phyloP scores from a whole-genome alignment of 257 asterid species.

The Penstemon barbatus region DNA sequence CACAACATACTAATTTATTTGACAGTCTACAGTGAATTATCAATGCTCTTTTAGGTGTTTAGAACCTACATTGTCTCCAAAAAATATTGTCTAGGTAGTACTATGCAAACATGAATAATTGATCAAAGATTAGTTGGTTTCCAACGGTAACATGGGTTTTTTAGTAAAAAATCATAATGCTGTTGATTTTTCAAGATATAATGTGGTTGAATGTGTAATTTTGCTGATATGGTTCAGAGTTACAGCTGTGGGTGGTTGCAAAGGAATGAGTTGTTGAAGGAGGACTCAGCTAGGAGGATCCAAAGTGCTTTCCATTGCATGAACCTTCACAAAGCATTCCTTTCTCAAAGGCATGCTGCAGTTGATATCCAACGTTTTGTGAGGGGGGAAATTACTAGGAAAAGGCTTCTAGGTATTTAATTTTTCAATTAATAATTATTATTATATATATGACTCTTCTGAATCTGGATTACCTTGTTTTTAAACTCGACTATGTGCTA shows the following conservation, averaged over 20 bases:
- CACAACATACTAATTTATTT: background rate
- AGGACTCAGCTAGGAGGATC: constrained; percentile 57
- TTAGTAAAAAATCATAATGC: background rate
- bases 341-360: constrained; percentile 51
- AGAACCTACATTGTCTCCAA: background rate
- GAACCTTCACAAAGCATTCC: constrained; percentile 43
- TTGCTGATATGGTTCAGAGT: constrained; percentile 47
- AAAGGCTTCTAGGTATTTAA: constrained; percentile 59
- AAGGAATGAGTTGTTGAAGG: constrained; percentile 54
- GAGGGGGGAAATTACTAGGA: constrained; percentile 68
- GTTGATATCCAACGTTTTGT: constrained; percentile 61
- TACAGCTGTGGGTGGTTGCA: constrained; percentile 67
- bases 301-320: constrained; percentile 59
- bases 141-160: background rate
- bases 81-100: background rate
- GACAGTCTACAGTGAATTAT: background rate
- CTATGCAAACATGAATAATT: no score
- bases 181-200: constrained; percentile 2
- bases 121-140: background rate
- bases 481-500: constrained; percentile 19
- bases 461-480: constrained; percentile 12
- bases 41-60: background rate
- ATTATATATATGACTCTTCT: background rate
- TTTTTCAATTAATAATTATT: background rate
- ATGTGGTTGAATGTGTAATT: constrained; percentile 20